Percentiles rank a stretch among this genome's conserved stretches.
These are phyloP conservation scores for Axilococcus clingmanii DNA, from an alignment of 139 green algal species.

Conservation along the genomic window DNA sequence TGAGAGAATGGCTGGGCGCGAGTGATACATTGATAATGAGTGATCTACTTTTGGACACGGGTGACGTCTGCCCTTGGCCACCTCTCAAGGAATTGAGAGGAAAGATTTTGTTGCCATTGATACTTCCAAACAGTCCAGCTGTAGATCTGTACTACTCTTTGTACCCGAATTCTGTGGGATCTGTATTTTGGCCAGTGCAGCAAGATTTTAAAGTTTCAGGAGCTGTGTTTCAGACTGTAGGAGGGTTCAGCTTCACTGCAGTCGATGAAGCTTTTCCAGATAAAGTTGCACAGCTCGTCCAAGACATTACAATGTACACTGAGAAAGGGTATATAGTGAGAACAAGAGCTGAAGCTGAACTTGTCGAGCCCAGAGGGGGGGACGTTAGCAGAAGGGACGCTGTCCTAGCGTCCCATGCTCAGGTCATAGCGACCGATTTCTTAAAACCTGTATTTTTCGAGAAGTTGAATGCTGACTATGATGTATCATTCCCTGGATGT, in stretches of 20 bases:
- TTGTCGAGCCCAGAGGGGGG: slow-evolving; percentile 9
- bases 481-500: too few species aligned
- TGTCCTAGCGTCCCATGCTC: background rate
- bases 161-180: background rate
- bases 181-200: background rate
- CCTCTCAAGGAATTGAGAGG: slow-evolving; percentile 1
- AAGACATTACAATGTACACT: background rate
- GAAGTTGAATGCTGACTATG: too few species aligned
- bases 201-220: background rate
- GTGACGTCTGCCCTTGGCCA: background rate
- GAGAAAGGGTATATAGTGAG: slow-evolving; percentile 17
- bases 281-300: background rate
- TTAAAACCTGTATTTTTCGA: too few species aligned
- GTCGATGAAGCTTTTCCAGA: slow-evolving; percentile 2
- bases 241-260: slow-evolving; percentile 1
- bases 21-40: background rate
- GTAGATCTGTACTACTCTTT: background rate
- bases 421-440: slow-evolving; percentile 26
- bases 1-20: slow-evolving; percentile 1
- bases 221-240: background rate
- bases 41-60: background rate
- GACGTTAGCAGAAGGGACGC: slow-evolving; percentile 3
- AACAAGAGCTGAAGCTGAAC: slow-evolving; percentile 16
- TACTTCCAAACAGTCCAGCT: background rate
- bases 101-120: slow-evolving; percentile 2